Base-by-base conservation (phyloP, 371 early-diverging fungal genomes). In the Rhizomucor pusillus region DNA sequence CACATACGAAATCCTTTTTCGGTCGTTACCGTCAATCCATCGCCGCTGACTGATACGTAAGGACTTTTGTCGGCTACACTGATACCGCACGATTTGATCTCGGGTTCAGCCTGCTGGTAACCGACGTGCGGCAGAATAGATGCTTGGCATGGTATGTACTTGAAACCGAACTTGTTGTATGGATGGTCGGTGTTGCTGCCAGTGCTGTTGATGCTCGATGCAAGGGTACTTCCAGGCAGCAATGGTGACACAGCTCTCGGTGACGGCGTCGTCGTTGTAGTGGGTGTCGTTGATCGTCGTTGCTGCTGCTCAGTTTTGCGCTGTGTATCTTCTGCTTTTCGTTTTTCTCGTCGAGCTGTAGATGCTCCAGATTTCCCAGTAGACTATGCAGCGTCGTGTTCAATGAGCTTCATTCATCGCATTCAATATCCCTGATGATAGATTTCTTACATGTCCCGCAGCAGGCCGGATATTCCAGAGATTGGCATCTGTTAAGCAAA, bases 1-100 rank as follows among this genome's bases (percentile, higher is more conserved):
- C 81, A 85, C 79, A 81, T 86, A 1, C 87, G 82, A 62, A 86
- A 88, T 0, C 88, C 88, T 54, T 77, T 79, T 40, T 84, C 84
- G 0, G 86, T 84, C 19, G 85, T 77, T 9, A 81, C 78, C 0
- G 84, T 81, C 54, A 69, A 58, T 10, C 85, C 81, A 46, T 87
- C 84, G 12, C 75, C 75, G 25, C 77, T 69, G n/a, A 86, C 79
- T 20, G 71, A 73, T n/a, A 85, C 75, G 46, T 83, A 84, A 0
- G 85, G 75, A 52, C 87, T 85, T 60, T 81, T 84, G 51, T 87
- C 88, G 3, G 82, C 71, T 18, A 79, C 71, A 43, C 79, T 72
- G n/a, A 87, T 71, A 0, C 74, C 65, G 13, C 85, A 79, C 3
- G 83, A 79, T 11, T 51, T 39, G 1, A 33, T 40, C 13, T 63